Conservation (phyloP, 495 filamentous ascomycete genomes). For the Hyaloscypha bicolor region DNA sequence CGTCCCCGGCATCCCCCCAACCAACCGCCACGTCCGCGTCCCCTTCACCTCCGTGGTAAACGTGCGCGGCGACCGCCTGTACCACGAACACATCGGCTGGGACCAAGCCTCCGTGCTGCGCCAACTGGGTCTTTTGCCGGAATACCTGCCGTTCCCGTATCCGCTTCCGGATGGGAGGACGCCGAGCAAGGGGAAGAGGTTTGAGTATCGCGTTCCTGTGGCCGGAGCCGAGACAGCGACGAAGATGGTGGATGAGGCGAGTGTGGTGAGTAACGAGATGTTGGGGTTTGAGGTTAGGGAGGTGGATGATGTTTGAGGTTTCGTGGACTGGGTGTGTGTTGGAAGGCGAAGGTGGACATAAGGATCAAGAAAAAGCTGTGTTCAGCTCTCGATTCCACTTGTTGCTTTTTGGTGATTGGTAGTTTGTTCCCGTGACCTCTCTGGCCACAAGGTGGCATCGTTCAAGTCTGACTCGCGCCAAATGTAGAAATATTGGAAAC, state of each 20-base stretch:
- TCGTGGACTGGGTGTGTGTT: no score
- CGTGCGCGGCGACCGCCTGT: slow-evolving; percentile 71
- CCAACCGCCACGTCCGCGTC: slow-evolving; percentile 57
- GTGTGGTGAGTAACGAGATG: slow-evolving; percentile 65
- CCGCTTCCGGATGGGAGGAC: slow-evolving; percentile 43
- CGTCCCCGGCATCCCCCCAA: slow-evolving; percentile 5
- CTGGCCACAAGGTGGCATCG: no score
- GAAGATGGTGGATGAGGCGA: slow-evolving; percentile 66
- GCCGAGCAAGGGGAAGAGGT: slow-evolving; percentile 43
- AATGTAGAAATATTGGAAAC: no score
- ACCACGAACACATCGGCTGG: slow-evolving; percentile 86
- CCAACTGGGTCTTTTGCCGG: slow-evolving; percentile 72
- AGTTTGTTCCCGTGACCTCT: no score
- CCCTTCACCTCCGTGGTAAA: slow-evolving; percentile 76
- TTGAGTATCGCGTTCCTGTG: slow-evolving; percentile 69
- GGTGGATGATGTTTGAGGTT: slow-evolving; percentile 24
- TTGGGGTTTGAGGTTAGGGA: slow-evolving; percentile 43
- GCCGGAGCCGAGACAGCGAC: slow-evolving; percentile 66
- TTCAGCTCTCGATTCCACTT: no score
- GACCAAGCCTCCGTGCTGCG: slow-evolving; percentile 81
- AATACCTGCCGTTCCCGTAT: slow-evolving; percentile 61
- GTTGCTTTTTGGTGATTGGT: no score
- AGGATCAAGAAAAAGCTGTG: no score
- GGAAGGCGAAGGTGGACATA: no score
- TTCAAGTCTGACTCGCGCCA: no score